Conservation (phyloP, 2,329 filamentous ascomycete genomes). For the Immersiporthe knoxdaviesiana region DNA sequence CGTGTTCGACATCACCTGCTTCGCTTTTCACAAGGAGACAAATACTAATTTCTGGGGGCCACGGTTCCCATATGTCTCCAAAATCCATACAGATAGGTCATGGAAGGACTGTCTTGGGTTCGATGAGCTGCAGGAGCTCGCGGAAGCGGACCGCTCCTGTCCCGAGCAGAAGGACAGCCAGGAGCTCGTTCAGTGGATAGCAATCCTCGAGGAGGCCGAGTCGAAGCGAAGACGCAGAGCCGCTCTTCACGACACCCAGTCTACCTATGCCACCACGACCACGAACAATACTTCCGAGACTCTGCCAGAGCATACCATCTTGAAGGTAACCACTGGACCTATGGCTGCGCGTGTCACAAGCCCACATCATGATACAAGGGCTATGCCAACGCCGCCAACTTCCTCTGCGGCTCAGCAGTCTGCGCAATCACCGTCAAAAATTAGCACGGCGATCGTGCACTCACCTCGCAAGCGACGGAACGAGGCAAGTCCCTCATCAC, state of each 20-base stretch:
- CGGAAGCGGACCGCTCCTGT: slow-evolving; percentile 56
- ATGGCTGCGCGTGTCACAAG: not conserved
- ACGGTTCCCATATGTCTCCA: slow-evolving; percentile 75
- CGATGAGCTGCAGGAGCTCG: slow-evolving; percentile 69
- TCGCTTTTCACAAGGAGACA: slow-evolving; percentile 74
- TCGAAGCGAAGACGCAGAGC: slow-evolving; percentile 42
- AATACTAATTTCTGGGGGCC: slow-evolving; percentile 73
- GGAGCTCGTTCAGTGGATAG: slow-evolving; percentile 64
- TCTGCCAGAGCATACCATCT: not conserved
- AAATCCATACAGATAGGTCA: slow-evolving; percentile 76
- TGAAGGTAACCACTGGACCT: not conserved
- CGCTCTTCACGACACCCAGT: slow-evolving; percentile 51
- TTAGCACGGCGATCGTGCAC: too few species aligned
- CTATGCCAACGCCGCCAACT: slow-evolving; percentile 18
- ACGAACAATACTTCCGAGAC: slow-evolving; percentile 28
- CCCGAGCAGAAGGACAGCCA: slow-evolving; percentile 59
- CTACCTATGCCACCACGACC: slow-evolving; percentile 41
- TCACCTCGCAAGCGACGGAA: slow-evolving; percentile 22
- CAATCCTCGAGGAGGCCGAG: slow-evolving; percentile 60
- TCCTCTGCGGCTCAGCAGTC: slow-evolving; percentile 17
- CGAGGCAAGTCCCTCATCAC: not conserved
- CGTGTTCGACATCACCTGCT: slow-evolving; percentile 79
- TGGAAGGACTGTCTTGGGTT: slow-evolving; percentile 72
- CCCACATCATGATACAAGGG: not conserved
- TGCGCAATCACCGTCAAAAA: not conserved